Evolutionary conservation across 2,329 filamentous ascomycete genomes (phyloP), one percentile per base, ranked within the genome.

Genomic region (Leptoxyphium fumago): DNA sequence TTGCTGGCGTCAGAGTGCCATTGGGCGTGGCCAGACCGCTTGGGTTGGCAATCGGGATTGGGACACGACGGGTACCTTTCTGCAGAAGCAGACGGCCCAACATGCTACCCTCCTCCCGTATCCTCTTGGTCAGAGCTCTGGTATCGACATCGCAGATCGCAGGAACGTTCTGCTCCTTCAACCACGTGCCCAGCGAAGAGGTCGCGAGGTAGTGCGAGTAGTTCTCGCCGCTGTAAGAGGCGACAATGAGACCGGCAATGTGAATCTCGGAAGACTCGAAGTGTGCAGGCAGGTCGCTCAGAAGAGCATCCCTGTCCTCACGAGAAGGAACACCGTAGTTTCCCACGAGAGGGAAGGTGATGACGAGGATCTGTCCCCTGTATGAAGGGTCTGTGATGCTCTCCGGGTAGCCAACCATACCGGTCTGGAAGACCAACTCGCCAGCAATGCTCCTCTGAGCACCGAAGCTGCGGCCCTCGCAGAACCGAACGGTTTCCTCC

Each of bases 331-430:
- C 91, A 63, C 89, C 89, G 69, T 98, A 98, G 73, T 96, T 98
- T 64, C 89, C 89, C 47, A 94, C 83, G 34, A 96, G 73, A 46
- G 89, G 91, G 64, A 94, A 95, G 43, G 89, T 98, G 59, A 96
- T 80, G 65, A 96, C 88, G 55, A 98, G 75, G 56, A 98, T 94
- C 70, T 98, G 89, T 49, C 84, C 84, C 41, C 83, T 81, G 67
- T 91, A 89, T 41, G 84, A 89, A 53, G 84, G 84, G 61, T 91
- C 84, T 48, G 84, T 89, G 56, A 91, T 74, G 40, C 82, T 93
- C 72, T 98, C 91, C 38, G 91, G 88, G 64, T 98, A 98, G 60
- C 91, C 91, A 56, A 96, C 91, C 88, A 96, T 94, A 66, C 91
- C 91, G 46, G 91, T 98, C 75, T 96, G 89, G 72, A 98, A 98